Percentiles rank a stretch among this genome's conserved stretches.
These are phyloP conservation scores for Mortierella sp. DNA, from an alignment of 371 early-diverging fungal genomes.

Conservation along the genomic window DNA sequence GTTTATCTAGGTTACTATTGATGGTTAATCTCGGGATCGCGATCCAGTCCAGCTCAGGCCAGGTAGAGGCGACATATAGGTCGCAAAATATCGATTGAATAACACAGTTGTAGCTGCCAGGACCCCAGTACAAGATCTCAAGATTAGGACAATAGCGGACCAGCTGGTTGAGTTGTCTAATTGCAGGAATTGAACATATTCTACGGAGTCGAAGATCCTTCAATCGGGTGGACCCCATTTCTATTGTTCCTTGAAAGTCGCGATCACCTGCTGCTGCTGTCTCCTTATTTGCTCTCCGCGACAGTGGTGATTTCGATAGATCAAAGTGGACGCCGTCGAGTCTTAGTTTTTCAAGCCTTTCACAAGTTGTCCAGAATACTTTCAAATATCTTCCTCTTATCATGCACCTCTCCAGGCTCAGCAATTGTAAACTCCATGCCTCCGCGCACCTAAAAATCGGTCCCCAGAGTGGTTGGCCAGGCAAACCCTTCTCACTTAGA, in stretches of 20 bases:
- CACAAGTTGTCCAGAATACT: constrained; percentile 25
- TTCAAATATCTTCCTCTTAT: constrained; percentile 21
- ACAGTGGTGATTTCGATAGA: background rate
- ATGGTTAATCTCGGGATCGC: background rate
- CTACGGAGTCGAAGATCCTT: background rate
- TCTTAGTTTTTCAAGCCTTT: constrained; percentile 14
- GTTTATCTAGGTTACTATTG: background rate
- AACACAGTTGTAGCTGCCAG: background rate
- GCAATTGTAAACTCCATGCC: background rate
- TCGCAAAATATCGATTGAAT: constrained; percentile 1
- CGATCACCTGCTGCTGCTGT: background rate
- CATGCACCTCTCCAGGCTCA: constrained; percentile 6
- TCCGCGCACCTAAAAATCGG: constrained; percentile 9
- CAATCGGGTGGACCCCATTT: constrained; percentile 12
- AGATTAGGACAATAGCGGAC: constrained; percentile 17
- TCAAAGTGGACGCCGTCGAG: constrained; percentile 13
- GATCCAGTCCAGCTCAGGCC: constrained; percentile 32
- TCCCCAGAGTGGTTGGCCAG: background rate
- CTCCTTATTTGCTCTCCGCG: background rate
- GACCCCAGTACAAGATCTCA: constrained; percentile 7
- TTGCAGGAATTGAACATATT: background rate
- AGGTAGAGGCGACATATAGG: constrained; percentile 2
- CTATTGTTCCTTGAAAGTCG: background rate
- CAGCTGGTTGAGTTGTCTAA: constrained; percentile 11
- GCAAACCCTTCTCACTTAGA: background rate